These are phyloP conservation scores for Schwanniomyces etchellsii DNA, from an alignment of 1,139 yeast species.

Conservation along the genomic window DNA sequence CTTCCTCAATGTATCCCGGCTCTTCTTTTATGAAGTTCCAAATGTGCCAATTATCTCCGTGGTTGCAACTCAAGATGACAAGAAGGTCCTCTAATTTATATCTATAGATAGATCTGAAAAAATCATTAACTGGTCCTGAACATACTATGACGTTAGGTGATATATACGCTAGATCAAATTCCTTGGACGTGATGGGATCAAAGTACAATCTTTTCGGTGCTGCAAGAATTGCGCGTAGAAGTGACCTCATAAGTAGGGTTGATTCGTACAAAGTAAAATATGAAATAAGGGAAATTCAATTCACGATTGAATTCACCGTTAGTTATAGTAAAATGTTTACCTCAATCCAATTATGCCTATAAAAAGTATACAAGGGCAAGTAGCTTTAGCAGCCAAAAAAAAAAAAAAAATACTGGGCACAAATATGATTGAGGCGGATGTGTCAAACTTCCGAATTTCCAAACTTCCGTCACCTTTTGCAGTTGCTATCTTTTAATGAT, in stretches of 20 bases:
- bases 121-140: conserved; percentile 60
- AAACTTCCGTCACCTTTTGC: no score
- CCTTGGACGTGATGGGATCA: conserved; percentile 15
- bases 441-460: no score
- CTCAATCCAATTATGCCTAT: no score
- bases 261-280: neutral
- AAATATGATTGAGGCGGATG: no score
- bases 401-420: neutral
- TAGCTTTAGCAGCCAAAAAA: neutral
- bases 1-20: conserved; percentile 42
- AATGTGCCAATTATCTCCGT: conserved; percentile 55
- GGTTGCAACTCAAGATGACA: conserved; percentile 41
- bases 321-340: no score
- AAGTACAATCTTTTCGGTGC: conserved; percentile 21
- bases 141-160: conserved; percentile 59
- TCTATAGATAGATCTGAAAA: conserved; percentile 45
- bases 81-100: conserved; percentile 50
- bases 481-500: no score
- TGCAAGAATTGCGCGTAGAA: conserved; percentile 16
- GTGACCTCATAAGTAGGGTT: conserved; percentile 12
- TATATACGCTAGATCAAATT: conserved; percentile 61
- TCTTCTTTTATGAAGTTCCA: conserved; percentile 69
- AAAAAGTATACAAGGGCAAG: neutral
- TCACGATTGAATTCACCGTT: no score
- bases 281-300: no score